phyloP scores from a whole-genome alignment of 108 stramenopile species.

The Stephanodiscus minutulus region DNA sequence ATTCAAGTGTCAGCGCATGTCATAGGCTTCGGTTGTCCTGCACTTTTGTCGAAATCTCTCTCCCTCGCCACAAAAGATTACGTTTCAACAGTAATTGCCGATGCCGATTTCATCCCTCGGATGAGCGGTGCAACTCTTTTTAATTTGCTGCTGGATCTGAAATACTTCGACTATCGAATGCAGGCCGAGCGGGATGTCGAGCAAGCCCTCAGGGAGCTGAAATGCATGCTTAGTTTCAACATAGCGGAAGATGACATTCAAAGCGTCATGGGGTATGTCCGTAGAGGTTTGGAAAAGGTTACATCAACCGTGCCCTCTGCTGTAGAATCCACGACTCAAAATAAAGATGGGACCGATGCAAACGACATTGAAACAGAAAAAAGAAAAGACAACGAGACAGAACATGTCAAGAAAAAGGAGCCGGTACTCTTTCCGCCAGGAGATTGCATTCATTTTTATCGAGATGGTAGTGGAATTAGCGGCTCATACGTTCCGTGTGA shows the following conservation, averaged over 20 bases:
- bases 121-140: conserved; percentile 69
- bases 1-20: conserved; percentile 58
- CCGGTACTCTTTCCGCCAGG: conserved; percentile 61
- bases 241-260: conserved; percentile 43
- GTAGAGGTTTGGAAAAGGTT: conserved; percentile 33
- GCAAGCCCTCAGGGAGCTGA: conserved; percentile 57
- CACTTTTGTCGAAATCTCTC: conserved; percentile 60
- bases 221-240: conserved; percentile 26
- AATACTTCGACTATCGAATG: conserved; percentile 60
- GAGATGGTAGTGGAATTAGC: conserved; percentile 71
- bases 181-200: conserved; percentile 62
- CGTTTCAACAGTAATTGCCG: conserved; percentile 72
- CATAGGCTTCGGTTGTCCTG: conserved; percentile 83
- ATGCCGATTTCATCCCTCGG: conserved; percentile 77
- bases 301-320: background rate
- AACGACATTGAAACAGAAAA: background rate
- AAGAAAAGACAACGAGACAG: background rate
- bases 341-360: background rate
- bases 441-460: conserved; percentile 78
- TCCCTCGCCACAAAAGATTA: conserved; percentile 59
- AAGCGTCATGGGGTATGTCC: conserved; percentile 47
- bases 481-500: conserved; percentile 74
- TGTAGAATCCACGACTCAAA: background rate
- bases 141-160: conserved; percentile 63
- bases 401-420: conserved; percentile 35